Base-by-base conservation (phyloP, 2,329 filamentous ascomycete species). In the Boeremia exigua region DNA sequence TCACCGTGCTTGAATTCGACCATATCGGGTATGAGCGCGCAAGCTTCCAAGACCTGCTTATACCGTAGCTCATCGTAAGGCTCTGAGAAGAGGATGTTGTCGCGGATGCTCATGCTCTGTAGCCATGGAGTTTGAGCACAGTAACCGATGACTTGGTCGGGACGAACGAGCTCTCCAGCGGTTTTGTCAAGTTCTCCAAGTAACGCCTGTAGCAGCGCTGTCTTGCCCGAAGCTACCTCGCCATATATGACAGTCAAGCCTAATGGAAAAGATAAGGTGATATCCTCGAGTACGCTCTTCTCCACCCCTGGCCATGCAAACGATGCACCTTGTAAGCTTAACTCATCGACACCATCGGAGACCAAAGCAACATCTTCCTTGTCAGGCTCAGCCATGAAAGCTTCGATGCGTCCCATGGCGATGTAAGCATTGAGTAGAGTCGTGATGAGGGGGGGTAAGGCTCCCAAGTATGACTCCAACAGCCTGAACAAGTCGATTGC, bases 381-480 rank as follows among this genome's bases (percentile, higher is more conserved):
- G 67, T 96, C 86, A 0, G 91, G 91, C 73, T 96, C 92, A 0
- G 81, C 79, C 91, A 96, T 96, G 76, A 96, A 96, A 19, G 85
- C 83, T 66, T 96, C 90, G 17, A 96, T 91, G 61, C 92, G 88
- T 8, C 84, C 86, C 59, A 96, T 86, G 0, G 92, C 89, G 15
- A 96, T 88, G n/a, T 85, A 87, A 0, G 92, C 90, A 66, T 96
- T 96, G 61, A 96, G 82, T 4, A 94, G 77, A 0, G 88, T 84
- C 0, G 89, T 92, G 38, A 96, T 86, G 9, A 96, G 78, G 28
- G 85, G 81, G 2, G 93, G 93, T 0, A 96, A 77, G 48, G 92
- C 89, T 51, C 88, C 86, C 44, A 96, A 78, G 57, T 87, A 90
- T 1, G 78, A 80, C 65, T 94, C 89, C 10, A 96, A 79, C 79